These are phyloP conservation scores for Botrytis fragariae DNA, from an alignment of 2,329 filamentous ascomycete genomes.

Conservation along the genomic window DNA sequence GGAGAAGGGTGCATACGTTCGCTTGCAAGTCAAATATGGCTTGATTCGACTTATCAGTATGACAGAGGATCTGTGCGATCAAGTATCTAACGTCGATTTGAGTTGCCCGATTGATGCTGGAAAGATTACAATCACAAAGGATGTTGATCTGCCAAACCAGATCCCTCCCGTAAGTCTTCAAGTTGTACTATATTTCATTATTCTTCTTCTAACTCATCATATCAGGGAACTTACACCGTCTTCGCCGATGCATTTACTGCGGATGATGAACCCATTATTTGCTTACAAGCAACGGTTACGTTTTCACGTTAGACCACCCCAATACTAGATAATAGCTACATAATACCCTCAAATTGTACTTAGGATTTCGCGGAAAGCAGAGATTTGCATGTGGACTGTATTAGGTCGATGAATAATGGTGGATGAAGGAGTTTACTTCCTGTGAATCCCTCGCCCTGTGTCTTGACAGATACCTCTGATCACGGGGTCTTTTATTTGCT, in stretches of 20 bases:
- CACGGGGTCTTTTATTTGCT: constrained; percentile 26
- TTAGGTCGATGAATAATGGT: constrained; percentile 17
- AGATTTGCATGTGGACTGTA: constrained; percentile 5
- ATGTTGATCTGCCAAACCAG: constrained; percentile 78
- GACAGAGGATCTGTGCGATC: constrained; percentile 81
- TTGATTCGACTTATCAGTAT: constrained; percentile 85
- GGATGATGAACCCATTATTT: constrained; percentile 72
- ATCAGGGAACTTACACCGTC: constrained; percentile 84
- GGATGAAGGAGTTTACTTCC: constrained; percentile 18
- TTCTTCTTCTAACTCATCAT: constrained; percentile 16
- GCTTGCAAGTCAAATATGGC: constrained; percentile 87
- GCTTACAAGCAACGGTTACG: constrained; percentile 70
- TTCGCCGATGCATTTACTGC: constrained; percentile 77
- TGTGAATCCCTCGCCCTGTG: constrained; percentile 26
- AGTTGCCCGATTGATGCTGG: constrained; percentile 86
- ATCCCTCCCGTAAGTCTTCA: constrained; percentile 77
- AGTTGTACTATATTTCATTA: neutral
- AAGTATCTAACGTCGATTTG: constrained; percentile 83
- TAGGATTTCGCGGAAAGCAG: neutral
- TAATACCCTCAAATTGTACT: constrained; percentile 10
- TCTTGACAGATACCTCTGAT: constrained; percentile 27
- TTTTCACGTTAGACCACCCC: constrained; percentile 44
- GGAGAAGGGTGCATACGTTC: constrained; percentile 74
- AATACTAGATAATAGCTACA: constrained; percentile 4
- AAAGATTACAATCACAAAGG: constrained; percentile 69